phyloP scores from a whole-genome alignment of 345 rosid genomes.

The Brassica incana region DNA sequence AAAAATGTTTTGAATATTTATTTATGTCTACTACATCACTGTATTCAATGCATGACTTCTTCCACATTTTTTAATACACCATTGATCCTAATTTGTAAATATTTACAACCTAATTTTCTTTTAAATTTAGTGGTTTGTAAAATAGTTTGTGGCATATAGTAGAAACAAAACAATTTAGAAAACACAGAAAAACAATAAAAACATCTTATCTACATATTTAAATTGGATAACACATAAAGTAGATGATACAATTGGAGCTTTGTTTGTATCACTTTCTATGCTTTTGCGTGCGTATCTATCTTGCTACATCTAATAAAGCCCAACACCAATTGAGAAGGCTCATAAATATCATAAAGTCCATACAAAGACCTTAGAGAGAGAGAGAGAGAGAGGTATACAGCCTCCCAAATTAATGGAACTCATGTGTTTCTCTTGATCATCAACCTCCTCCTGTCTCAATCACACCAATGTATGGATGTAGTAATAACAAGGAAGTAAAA shows the following conservation, averaged over 20 bases:
- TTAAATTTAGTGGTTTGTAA: not conserved
- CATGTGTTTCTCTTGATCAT: slow-evolving; percentile 37
- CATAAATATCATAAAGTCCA: not conserved
- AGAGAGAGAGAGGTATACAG: slow-evolving; percentile 4
- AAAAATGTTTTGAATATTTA: too few species aligned
- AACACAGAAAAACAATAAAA: too few species aligned
- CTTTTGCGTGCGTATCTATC: not conserved
- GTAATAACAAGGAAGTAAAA: not conserved
- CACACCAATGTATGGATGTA: slow-evolving; percentile 4
- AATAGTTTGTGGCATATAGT: not conserved
- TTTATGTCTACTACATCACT: too few species aligned
- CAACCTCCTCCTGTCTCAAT: slow-evolving; percentile 16
- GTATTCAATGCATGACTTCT: not conserved
- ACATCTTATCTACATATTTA: not conserved
- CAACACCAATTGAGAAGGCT: not conserved
- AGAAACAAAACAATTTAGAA: not conserved
- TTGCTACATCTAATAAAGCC: not conserved
- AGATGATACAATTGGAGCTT: not conserved
- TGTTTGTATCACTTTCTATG: not conserved
- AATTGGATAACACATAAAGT: not conserved
- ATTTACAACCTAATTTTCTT: not conserved
- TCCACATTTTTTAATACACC: not conserved
- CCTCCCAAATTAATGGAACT: slow-evolving; percentile 35
- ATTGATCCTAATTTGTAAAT: not conserved
- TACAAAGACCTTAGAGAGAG: not conserved